Percentiles rank a stretch among this genome's conserved stretches.
Conservation (phyloP, 805 yeast species). For the Teunomyces pallodes region DNA sequence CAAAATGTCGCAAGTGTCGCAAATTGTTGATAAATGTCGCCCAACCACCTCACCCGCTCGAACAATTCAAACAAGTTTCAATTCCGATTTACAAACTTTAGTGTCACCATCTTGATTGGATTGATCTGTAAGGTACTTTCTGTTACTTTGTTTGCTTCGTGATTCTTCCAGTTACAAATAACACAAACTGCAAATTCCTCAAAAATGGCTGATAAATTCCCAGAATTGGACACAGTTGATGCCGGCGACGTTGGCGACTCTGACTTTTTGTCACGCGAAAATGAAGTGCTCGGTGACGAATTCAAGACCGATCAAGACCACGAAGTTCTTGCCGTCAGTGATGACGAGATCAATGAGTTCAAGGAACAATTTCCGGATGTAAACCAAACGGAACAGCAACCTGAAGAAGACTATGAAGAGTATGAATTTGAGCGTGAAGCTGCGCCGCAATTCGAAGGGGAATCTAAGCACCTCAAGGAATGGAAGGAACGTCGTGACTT, state of each 20-base stretch:
- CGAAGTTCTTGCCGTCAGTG: constrained; percentile 41
- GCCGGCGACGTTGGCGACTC: constrained; percentile 39
- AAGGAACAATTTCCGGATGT: constrained; percentile 66
- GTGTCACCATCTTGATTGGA: neutral
- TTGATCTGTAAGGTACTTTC: neutral
- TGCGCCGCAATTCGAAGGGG: constrained; percentile 27
- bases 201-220: constrained; percentile 72
- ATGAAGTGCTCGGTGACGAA: constrained; percentile 66
- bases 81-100: too few species aligned
- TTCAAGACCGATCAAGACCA: constrained; percentile 64
- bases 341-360: constrained; percentile 54
- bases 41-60: constrained; percentile 2
- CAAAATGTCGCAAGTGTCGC: neutral
- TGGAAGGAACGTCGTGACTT: constrained; percentile 83
- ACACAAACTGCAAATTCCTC: neutral
- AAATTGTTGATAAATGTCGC: neutral
- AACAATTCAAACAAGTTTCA: neutral
- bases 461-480: constrained; percentile 52
- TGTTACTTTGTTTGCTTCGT: neutral
- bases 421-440: constrained; percentile 39
- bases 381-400: constrained; percentile 16
- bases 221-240: constrained; percentile 55
- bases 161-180: neutral
- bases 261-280: constrained; percentile 68
- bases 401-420: constrained; percentile 24